Base-by-base conservation (phyloP, 1,284 basidiomycete genomes). In the Taiwanofungus camphoratus region DNA sequence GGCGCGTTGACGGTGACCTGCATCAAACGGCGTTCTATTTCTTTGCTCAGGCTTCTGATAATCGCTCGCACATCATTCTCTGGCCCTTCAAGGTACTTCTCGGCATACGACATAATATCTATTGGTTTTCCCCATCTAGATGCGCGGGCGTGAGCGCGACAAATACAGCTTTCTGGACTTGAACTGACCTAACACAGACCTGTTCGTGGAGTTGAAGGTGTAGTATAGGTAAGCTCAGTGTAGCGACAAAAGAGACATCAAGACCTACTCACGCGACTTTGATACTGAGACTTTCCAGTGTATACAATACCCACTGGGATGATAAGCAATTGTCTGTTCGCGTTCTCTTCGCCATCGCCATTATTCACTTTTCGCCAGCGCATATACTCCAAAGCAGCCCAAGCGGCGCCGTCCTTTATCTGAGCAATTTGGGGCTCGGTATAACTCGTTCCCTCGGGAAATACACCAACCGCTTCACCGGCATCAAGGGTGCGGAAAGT, bases 391-490 rank as follows among this genome's bases (percentile, higher is more conserved):
- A 97, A 71, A 5, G 92, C 90, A 22, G 90, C 86, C 88, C 92
- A 95, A 4, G 90, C 81, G 19, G 89, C 87, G n/a, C 94, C 94
- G 53, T 96, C 91, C 64, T 97, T 98, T 52, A 98, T 77, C 48
- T 90, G 85, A 71, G 91, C 86, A 54, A 97, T 86, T 44, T 80
- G 76, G 2, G 93, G 92, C 59, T 93, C 88, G 0, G 93, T 95
- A 59, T 88, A 87, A 57, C 83, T 86, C 27, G 84, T 86, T 27
- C 93, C 94, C 63, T 98, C 94, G 1, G 94, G 94, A 60, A 98
- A 98, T 27, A 98, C 73, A 3, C 90, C 94, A 40, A 98, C 87
- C 18, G 80, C 86, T 49, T 87, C 80, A n/a, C 83, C 87, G n/a
- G 69, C 69, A 12, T 82, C 76, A 32, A 98, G 75, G 1, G 87